Conservation (phyloP, 2,329 filamentous ascomycete genomes). For the Westerdykella aurantiaca region DNA sequence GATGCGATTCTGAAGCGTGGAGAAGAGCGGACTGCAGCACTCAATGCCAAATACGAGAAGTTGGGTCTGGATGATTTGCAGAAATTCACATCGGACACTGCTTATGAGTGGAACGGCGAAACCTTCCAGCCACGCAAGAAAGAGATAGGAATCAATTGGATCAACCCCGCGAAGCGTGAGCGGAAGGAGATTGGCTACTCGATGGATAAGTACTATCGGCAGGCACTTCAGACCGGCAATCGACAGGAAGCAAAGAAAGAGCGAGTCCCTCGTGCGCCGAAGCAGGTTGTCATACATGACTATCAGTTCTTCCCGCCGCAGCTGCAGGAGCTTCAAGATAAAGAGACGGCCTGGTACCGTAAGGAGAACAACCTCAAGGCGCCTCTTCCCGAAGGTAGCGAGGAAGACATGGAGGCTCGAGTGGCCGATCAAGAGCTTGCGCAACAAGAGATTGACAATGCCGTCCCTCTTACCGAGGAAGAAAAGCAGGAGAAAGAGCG, state of each 20-base stretch:
- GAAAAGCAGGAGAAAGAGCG: conserved; percentile 81
- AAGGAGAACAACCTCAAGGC: conserved; percentile 97
- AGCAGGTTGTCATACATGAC: conserved; percentile 86
- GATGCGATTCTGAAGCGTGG: conserved; percentile 81
- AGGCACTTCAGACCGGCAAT: conserved; percentile 76
- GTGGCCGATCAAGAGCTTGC: conserved; percentile 82
- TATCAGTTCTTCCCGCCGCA: conserved; percentile 93
- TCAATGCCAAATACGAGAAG: conserved; percentile 94
- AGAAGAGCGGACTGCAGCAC: conserved; percentile 79
- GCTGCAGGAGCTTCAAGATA: conserved; percentile 84
- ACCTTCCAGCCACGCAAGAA: conserved; percentile 81
- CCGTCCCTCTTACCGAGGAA: conserved; percentile 78
- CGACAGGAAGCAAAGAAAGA: conserved; percentile 80
- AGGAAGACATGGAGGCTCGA: conserved; percentile 78
- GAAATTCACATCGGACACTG: conserved; percentile 94
- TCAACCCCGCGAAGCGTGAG: conserved; percentile 96
- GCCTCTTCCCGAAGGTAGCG: conserved; percentile 78
- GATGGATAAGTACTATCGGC: conserved; percentile 97
- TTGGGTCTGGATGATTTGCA: conserved; percentile 94
- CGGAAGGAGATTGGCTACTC: conserved; percentile 97
- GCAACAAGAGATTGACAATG: conserved; percentile 89
- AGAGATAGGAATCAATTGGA: conserved; percentile 90
- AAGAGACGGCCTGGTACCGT: conserved; percentile 90
- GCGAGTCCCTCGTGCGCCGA: conserved; percentile 90
- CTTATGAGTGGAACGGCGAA: conserved; percentile 98